A percentile compares a stretch with the other conserved stretches of the same genome.
Evolutionary conservation across 2,329 filamentous ascomycete species (phyloP).

Genomic region (Paramyrothecium sp.): DNA sequence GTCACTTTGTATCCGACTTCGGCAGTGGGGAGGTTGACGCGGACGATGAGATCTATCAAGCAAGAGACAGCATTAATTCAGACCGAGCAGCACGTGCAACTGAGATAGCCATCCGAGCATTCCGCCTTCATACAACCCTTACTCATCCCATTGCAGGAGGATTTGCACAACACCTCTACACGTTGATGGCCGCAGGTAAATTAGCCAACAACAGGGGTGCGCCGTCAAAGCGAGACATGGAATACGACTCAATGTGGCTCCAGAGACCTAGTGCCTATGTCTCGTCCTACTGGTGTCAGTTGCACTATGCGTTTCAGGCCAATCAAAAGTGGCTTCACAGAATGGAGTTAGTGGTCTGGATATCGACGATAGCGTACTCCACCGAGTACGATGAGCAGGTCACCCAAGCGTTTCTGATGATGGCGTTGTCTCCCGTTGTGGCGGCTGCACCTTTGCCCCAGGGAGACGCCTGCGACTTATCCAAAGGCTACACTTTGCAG

Average conservation of each 20-base stretch:
- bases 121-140: no score
- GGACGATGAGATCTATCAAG: no score
- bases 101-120: no score
- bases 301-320: conserved; percentile 12
- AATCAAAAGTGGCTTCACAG: conserved; percentile 11
- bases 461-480: not conserved
- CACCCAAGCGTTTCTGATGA: conserved; percentile 11
- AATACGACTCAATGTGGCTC: conserved; percentile 16
- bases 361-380: conserved; percentile 12
- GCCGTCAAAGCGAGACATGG: not conserved
- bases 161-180: no score
- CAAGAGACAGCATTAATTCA: no score
- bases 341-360: conserved; percentile 14
- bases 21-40: no score
- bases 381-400: conserved; percentile 3
- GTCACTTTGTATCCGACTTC: no score
- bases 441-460: not conserved
- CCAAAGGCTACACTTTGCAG: not conserved
- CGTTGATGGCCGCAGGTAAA: no score
- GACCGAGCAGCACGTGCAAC: no score
- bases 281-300: conserved; percentile 10
- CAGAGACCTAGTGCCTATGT: not conserved
- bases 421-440: conserved; percentile 1
- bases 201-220: not conserved
- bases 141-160: no score